Base-by-base conservation (phyloP, 78 protist species). In the Dictyostelium citrinum region DNA sequence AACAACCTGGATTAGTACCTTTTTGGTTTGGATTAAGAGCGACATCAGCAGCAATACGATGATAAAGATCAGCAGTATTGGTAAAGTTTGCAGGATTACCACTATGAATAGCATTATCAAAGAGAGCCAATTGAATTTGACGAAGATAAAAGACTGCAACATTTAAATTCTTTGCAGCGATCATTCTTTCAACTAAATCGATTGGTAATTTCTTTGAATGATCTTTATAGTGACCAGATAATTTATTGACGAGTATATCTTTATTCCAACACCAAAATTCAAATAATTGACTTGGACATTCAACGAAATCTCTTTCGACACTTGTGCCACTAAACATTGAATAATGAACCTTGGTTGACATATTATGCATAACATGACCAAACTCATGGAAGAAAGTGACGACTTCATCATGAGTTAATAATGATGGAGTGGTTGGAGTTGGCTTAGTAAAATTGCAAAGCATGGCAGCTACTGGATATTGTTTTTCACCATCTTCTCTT, bases 261-360 rank as follows among this genome's bases (percentile, higher is more conserved):
- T 46, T 39, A 67, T 96, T 64, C 96, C 96, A 96, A 68, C 88
- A 70, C 96, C 96, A 97, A 33, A 77, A 43, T 83, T 96, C 97
- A 82, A 91, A 64, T 68, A 92, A 77, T 92, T 96, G 97, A 10
- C 85, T 67, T 8, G 97, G 97, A 45, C 71, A 75, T 67, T 96
- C 97, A 41, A 96, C 95, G 31, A 78, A 90, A 60, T 96, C 97
- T 17, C 96, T 60, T 60, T 91, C 88, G 2, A 86, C 95, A n/a
- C 24, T 16, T 0, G 98, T 96, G 29, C 88, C 97, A 33, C 95
- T 67, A 37, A 96, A 93, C 31, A 61, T 49, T 9, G 82, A 17
- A 39, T 67, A 93, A 17, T 55, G 2, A 16, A 84, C 86, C 17
- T 35, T 55, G 11, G 96, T 49, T 3, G 35, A 55, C 81, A 95